phyloP scores from a whole-genome alignment of 108 stramenopile genomes.

The Thalassiosira profunda region DNA sequence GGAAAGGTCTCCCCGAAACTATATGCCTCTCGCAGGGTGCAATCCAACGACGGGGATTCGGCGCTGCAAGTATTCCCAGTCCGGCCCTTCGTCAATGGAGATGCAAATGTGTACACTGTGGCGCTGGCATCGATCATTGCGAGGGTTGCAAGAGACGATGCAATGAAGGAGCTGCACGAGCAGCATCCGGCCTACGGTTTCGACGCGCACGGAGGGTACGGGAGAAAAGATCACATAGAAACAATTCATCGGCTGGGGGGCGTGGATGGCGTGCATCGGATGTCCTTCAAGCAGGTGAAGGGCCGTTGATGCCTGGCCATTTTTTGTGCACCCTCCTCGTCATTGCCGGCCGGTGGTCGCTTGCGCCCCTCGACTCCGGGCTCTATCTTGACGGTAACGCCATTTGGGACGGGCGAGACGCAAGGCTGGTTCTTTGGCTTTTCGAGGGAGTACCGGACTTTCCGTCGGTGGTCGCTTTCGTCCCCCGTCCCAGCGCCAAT shows the following conservation, averaged over 20 bases:
- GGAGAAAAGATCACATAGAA: conserved; percentile 58
- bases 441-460: too few relatives aligned
- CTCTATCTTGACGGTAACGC: too few relatives aligned
- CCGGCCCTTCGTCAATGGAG: conserved; percentile 73
- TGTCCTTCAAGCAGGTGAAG: conserved; percentile 67
- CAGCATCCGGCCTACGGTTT: conserved; percentile 74
- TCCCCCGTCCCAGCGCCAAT: too few relatives aligned
- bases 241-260: conserved; percentile 53
- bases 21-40: conserved; percentile 9
- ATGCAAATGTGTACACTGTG: conserved; percentile 71
- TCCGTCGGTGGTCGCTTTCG: too few relatives aligned
- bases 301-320: conserved; percentile 35
- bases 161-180: conserved; percentile 42
- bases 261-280: conserved; percentile 70
- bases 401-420: too few relatives aligned
- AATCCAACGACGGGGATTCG: not conserved
- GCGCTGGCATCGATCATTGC: conserved; percentile 80
- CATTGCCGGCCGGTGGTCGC: too few relatives aligned
- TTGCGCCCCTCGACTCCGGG: too few relatives aligned
- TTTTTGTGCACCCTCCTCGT: too few relatives aligned
- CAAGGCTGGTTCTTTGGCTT: too few relatives aligned
- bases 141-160: conserved; percentile 53
- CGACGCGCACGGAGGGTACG: conserved; percentile 61
- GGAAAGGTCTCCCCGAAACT: conserved; percentile 74
- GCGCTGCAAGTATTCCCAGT: conserved; percentile 44